Evolutionary conservation across 2,329 filamentous ascomycete genomes (phyloP).

Genomic region (Aspergillus sergii): DNA sequence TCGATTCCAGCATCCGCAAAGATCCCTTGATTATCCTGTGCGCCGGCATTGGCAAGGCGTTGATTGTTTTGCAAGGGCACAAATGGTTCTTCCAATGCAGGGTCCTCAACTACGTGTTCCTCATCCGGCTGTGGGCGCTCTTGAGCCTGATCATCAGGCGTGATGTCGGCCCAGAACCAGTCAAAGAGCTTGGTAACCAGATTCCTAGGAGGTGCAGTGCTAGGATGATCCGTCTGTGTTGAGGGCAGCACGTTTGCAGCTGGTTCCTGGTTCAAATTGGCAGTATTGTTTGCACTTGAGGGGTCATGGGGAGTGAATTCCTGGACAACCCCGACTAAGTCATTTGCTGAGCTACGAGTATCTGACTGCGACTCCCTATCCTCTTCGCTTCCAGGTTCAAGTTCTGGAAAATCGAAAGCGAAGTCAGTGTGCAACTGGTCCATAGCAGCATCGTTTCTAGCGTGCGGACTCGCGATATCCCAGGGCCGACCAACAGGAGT

Average conservation of each 20-base stretch:
- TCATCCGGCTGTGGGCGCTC: constrained; percentile 55
- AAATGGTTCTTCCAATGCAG: constrained; percentile 63
- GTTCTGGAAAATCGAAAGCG: constrained; percentile 3
- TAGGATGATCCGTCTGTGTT: constrained; percentile 13
- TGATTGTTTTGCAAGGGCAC: constrained; percentile 55
- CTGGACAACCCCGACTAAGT: background rate
- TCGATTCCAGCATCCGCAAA: constrained; percentile 66
- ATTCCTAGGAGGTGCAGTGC: constrained; percentile 20
- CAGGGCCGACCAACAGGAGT: background rate
- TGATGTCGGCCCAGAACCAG: constrained; percentile 51
- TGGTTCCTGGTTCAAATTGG: background rate
- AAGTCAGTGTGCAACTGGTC: constrained; percentile 4
- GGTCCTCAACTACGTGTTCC: constrained; percentile 62
- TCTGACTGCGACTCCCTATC: background rate
- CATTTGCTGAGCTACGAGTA: background rate
- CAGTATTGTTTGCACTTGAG: background rate
- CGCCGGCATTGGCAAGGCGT: constrained; percentile 38
- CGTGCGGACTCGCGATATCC: constrained; percentile 3
- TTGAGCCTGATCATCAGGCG: constrained; percentile 29
- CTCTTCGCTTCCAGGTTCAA: background rate
- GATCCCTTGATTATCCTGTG: constrained; percentile 19
- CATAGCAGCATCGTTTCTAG: background rate
- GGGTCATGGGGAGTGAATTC: background rate
- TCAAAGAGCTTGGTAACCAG: constrained; percentile 34
- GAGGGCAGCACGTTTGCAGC: background rate